Evolutionary conservation across 2,329 filamentous ascomycete species (phyloP), one percentile per base, ranked within the genome.

Genomic region (Talaromyces sp.): DNA sequence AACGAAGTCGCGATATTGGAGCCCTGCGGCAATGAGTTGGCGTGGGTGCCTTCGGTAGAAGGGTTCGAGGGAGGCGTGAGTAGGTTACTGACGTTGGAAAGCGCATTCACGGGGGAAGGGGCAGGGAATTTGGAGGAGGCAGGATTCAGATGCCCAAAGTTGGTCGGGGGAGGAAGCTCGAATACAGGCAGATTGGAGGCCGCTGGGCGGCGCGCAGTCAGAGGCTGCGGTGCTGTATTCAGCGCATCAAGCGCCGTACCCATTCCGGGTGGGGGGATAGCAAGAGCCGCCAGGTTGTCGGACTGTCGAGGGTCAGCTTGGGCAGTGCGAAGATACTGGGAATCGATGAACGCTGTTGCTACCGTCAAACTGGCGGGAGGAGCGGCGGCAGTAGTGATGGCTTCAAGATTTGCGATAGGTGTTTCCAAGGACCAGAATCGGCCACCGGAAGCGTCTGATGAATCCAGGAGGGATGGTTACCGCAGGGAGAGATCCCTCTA

Each of bases 131-230:
- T 85, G 67, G 82, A 73, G 26, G 75, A 69, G 55, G 75, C 75
- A 73, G 75, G 75, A 73, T 73, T 75, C 68, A 74, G 75, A 75
- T 77, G 72, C 73, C 69, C 73, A 72, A 78, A 63, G 65, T 74
- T 69, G 2, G 73, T 75, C 66, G 86, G 86, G 58, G 87, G 85
- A 65, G 86, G 85, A 56, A 91, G 83, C 70, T 89, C 86, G 71
- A 90, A 90, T 66, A 77, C 83, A 61, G 88, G 88, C 64, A 92
- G 82, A 67, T 84, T 83, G 61, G 84, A 85, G 64, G 88, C 86
- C 70, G 88, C 88, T 70, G 86, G 84, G 74, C 89, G 85, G 69
- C 89, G 84, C 73, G 87, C 82, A 67, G 87, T 85, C 72, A 92
- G 86, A 78, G 88, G 89, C 71, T 83, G 81, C 68, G 84, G 81